Percentiles rank a stretch among this genome's conserved stretches.
Evolutionary conservation across 306 rosid genomes (phyloP).

Genomic region (Lithocarpus polystachyus): DNA sequence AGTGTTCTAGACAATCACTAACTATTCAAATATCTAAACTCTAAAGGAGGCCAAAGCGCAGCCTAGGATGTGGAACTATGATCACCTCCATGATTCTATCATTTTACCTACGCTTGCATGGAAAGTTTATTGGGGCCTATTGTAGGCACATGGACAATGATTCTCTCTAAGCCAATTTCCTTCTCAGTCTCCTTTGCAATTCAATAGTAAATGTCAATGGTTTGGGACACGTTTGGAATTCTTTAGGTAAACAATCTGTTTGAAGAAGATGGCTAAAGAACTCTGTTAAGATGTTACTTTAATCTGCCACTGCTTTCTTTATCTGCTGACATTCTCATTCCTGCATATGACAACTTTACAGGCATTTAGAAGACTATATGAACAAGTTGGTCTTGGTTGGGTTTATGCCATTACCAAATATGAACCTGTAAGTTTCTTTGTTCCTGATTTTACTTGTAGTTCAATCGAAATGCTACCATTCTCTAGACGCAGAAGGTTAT

Average conservation of each 20-base stretch:
- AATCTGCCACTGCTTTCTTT: background rate
- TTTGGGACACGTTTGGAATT: background rate
- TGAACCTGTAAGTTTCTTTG: slow-evolving; percentile 61
- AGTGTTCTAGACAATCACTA: no score
- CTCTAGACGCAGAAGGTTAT: background rate
- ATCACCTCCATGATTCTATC: background rate
- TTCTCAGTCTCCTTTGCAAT: background rate
- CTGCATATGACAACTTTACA: slow-evolving; percentile 28
- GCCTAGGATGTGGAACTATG: background rate
- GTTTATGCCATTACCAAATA: slow-evolving; percentile 87
- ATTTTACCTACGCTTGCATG: background rate
- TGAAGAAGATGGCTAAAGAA: background rate
- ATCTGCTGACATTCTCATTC: background rate
- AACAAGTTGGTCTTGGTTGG: slow-evolving; percentile 94
- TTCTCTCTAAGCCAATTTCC: background rate
- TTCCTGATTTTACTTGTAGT: slow-evolving; percentile 11
- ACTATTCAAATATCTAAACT: background rate
- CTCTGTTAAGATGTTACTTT: background rate
- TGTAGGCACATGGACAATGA: background rate
- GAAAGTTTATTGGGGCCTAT: background rate
- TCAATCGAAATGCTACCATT: background rate
- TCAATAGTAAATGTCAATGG: background rate
- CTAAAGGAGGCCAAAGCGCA: background rate
- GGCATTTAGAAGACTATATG: slow-evolving; percentile 89
- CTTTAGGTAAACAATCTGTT: background rate